Evolutionary conservation across 2,329 filamentous ascomycete genomes (phyloP).

Genomic region (Pochonia chlamydosporia): DNA sequence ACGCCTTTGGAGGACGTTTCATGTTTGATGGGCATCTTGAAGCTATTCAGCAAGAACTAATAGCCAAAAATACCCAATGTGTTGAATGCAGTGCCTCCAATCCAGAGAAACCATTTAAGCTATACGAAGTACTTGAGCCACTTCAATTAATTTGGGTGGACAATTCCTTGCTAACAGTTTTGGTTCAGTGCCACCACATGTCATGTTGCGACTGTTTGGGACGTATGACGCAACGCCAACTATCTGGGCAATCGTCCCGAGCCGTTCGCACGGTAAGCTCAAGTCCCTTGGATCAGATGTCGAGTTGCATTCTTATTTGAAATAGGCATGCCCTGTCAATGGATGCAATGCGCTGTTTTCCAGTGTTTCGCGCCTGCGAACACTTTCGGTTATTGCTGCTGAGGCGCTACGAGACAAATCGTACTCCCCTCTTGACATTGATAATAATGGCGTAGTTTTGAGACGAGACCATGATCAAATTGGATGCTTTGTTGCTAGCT

Average conservation of each 20-base stretch:
- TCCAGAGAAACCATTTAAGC: fast-evolving
- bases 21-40: slow-evolving; percentile 14
- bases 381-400: not conserved
- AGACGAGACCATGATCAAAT: not conserved
- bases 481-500: slow-evolving; percentile 20
- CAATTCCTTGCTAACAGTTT: slow-evolving; percentile 8
- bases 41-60: slow-evolving; percentile 10
- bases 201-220: slow-evolving; percentile 22
- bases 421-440: slow-evolving; percentile 17
- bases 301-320: not conserved
- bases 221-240: not conserved
- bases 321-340: not conserved
- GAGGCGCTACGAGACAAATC: fast-evolving
- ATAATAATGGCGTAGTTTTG: slow-evolving; percentile 15
- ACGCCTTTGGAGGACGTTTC: slow-evolving; percentile 14
- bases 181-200: slow-evolving; percentile 25
- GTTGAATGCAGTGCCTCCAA: slow-evolving; percentile 8
- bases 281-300: too few relatives aligned
- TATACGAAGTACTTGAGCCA: not conserved
- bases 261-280: not conserved
- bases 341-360: not conserved
- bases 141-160: not conserved
- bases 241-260: not conserved
- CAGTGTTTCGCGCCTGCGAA: not conserved
- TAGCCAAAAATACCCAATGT: not conserved